Conservation (phyloP, 2,329 filamentous ascomycete genomes). For the Arthrobotrys iridis region DNA sequence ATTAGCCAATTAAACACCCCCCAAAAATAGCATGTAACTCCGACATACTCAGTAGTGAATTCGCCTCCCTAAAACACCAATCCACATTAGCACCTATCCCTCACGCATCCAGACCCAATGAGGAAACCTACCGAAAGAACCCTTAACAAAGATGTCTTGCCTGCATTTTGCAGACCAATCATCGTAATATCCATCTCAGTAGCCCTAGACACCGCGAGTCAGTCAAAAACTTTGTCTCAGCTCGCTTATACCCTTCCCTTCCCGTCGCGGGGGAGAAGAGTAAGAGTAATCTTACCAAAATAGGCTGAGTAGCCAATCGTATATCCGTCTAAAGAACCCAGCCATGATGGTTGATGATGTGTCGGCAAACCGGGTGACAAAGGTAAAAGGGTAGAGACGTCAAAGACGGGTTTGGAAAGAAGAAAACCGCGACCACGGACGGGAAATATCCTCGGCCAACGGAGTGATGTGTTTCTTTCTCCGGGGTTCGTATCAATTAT, state of each 20-base stretch:
- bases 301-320: slow-evolving; percentile 97
- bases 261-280: neutral
- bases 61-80: slow-evolving; percentile 79
- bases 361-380: slow-evolving; percentile 36
- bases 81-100: slow-evolving; percentile 60
- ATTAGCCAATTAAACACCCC: slow-evolving; percentile 22
- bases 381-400: slow-evolving; percentile 19
- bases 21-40: slow-evolving; percentile 16
- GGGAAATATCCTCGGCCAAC: slow-evolving; percentile 29
- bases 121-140: slow-evolving; percentile 83
- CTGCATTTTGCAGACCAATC: slow-evolving; percentile 97
- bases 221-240: slow-evolving; percentile 54
- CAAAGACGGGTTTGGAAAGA: slow-evolving; percentile 35
- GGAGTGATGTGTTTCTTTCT: neutral
- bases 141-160: slow-evolving; percentile 92
- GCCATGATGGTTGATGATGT: slow-evolving; percentile 72
- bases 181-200: slow-evolving; percentile 99
- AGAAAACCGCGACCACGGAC: slow-evolving; percentile 24
- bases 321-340: slow-evolving; percentile 89
- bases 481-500: slow-evolving; percentile 13
- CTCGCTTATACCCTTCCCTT: slow-evolving; percentile 29
- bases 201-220: slow-evolving; percentile 71
- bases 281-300: slow-evolving; percentile 78
- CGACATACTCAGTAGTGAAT: slow-evolving; percentile 95
- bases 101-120: slow-evolving; percentile 54